Conservation (phyloP, 768 basidiomycete genomes). For the Rhizopogon sp. region DNA sequence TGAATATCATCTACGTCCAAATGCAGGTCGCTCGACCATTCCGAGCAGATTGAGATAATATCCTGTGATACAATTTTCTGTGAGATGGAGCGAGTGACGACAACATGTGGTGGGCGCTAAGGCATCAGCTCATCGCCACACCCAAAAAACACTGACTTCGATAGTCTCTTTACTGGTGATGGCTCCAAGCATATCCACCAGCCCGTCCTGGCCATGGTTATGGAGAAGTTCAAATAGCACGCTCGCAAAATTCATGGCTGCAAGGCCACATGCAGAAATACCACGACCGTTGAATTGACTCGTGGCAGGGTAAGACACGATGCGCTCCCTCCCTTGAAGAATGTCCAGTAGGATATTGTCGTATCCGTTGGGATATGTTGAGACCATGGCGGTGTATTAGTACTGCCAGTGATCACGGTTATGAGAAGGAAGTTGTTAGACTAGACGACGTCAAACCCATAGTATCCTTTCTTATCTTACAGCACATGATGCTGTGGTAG, state of each 20-base stretch:
- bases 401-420: background rate
- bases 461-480: too few relatives aligned
- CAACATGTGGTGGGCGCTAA: background rate
- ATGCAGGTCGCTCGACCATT: constrained; percentile 48
- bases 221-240: constrained; percentile 12
- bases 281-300: constrained; percentile 49
- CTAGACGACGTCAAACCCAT: too few relatives aligned
- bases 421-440: background rate
- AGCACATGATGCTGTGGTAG: too few relatives aligned
- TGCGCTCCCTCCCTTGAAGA: constrained; percentile 27
- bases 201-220: background rate
- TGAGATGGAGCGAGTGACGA: background rate
- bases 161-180: constrained; percentile 12
- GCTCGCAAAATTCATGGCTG: constrained; percentile 60
- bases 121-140: too few relatives aligned
- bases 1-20: constrained; percentile 53
- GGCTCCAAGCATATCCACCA: background rate
- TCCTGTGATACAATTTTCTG: constrained; percentile 33
- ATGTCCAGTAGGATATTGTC: constrained; percentile 23
- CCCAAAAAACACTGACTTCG: constrained; percentile 15
- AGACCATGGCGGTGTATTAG: constrained; percentile 25
- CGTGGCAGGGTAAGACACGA: constrained; percentile 44
- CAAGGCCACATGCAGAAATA: constrained; percentile 61
- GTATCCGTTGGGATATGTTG: constrained; percentile 47
- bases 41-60: constrained; percentile 48